These are phyloP conservation scores for Hypoxylon fragiforme DNA, from an alignment of 495 filamentous ascomycete genomes.

Conservation along the genomic window DNA sequence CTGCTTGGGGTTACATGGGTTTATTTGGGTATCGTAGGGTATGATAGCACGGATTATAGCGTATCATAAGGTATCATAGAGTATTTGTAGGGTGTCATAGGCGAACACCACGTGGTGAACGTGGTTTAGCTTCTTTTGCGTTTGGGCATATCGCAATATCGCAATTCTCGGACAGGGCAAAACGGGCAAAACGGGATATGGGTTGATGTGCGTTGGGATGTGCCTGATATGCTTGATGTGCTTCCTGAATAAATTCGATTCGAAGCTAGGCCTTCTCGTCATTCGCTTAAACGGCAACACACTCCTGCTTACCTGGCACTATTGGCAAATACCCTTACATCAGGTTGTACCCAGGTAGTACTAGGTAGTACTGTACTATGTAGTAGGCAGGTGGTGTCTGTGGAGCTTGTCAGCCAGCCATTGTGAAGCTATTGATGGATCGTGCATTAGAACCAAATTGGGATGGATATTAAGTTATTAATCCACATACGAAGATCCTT, in stretches of 20 bases:
- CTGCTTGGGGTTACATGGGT: too few species aligned
- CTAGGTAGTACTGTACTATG: slow-evolving; percentile 11
- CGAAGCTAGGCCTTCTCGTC: slow-evolving; percentile 9
- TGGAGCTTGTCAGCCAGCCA: slow-evolving; percentile 33
- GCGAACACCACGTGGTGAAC: slow-evolving; percentile 34
- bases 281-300: slow-evolving; percentile 29
- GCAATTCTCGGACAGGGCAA: too few species aligned
- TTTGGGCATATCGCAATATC: slow-evolving; percentile 24
- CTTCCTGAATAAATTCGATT: slow-evolving; percentile 33
- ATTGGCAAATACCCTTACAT: slow-evolving; percentile 36
- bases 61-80: too few species aligned
- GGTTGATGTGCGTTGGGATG: too few species aligned
- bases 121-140: slow-evolving; percentile 33
- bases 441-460: slow-evolving; percentile 36
- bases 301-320: slow-evolving; percentile 31
- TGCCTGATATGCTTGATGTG: too few species aligned
- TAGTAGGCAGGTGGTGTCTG: slow-evolving; percentile 35
- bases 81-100: too few species aligned
- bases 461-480: slow-evolving; percentile 32
- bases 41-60: too few species aligned
- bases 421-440: slow-evolving; percentile 36
- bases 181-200: too few species aligned
- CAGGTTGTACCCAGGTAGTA: too few species aligned
- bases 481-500: slow-evolving; percentile 33
- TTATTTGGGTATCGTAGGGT: too few species aligned